phyloP scores from a whole-genome alignment of 306 rosid species.

The Dalbergia cultrata region DNA sequence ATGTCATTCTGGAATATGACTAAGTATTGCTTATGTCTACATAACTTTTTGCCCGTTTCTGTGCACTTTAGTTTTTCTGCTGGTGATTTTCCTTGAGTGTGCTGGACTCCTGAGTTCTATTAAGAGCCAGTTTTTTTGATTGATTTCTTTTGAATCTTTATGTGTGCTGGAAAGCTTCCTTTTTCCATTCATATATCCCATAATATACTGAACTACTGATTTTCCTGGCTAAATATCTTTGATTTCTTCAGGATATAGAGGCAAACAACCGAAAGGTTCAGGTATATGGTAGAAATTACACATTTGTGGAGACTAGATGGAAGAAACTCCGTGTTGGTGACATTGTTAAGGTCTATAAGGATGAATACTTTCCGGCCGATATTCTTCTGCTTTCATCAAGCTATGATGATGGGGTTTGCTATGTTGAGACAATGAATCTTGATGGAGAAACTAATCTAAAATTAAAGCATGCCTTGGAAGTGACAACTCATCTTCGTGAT shows the following conservation, averaged over 20 bases:
- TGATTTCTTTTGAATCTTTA: conserved; percentile 10
- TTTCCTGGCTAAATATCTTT: conserved; percentile 37
- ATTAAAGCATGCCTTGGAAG: conserved; percentile 79
- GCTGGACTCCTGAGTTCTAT: conserved; percentile 21
- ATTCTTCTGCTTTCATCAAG: conserved; percentile 81
- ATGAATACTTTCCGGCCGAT: conserved; percentile 92
- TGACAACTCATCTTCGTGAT: conserved; percentile 58
- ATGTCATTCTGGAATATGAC: conserved; percentile 21
- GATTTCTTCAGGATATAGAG: conserved; percentile 72
- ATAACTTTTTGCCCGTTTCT: conserved; percentile 1
- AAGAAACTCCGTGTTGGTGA: conserved; percentile 90
- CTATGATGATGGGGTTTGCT: conserved; percentile 83
- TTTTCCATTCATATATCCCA: background rate
- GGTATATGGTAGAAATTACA: conserved; percentile 55
- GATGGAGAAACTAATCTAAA: conserved; percentile 97
- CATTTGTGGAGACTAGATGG: conserved; percentile 78
- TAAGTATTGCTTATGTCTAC: conserved; percentile 3
- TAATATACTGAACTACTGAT: conserved; percentile 15
- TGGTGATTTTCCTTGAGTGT: conserved; percentile 13
- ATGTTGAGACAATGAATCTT: conserved; percentile 94
- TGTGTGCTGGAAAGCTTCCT: background rate
- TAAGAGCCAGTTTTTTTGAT: conserved; percentile 13
- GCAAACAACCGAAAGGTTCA: conserved; percentile 78
- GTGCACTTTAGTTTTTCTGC: conserved; percentile 1
- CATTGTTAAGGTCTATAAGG: conserved; percentile 76